A percentile compares a stretch with the other conserved stretches of the same genome.
phyloP scores from a whole-genome alignment of 371 early-diverging fungal species.

The Smittium culicis region DNA sequence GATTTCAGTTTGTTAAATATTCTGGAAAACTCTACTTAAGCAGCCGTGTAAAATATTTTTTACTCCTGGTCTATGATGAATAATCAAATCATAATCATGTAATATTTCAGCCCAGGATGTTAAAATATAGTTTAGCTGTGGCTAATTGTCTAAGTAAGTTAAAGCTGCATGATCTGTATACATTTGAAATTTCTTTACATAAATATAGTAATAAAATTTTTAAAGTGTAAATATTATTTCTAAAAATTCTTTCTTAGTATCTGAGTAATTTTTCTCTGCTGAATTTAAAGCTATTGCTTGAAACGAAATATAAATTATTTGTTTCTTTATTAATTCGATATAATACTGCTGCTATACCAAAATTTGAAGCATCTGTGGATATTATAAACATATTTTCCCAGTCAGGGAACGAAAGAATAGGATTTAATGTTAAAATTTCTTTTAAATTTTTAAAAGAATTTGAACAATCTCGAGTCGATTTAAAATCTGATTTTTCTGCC shows the following conservation, averaged over 20 bases:
- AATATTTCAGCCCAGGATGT: neutral
- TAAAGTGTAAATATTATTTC: neutral
- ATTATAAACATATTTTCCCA: neutral
- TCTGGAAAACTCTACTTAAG: neutral
- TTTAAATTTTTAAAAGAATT: too few relatives aligned
- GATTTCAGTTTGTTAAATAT: neutral
- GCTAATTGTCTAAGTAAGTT: neutral
- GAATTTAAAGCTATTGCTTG: neutral
- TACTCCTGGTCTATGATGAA: neutral
- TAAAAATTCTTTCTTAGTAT: neutral
- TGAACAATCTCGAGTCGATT: too few relatives aligned
- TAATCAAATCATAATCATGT: neutral
- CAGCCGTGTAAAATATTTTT: neutral
- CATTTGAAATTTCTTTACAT: neutral
- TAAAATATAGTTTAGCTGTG: neutral
- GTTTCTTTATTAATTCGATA: neutral
- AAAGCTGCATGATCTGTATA: neutral
- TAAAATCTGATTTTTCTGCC: too few relatives aligned
- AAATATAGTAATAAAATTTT: neutral
- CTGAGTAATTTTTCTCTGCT: neutral
- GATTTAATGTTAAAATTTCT: too few relatives aligned
- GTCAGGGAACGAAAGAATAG: neutral
- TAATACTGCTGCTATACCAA: neutral
- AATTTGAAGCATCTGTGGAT: neutral
- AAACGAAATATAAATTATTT: neutral